Base-by-base conservation (phyloP, 208 protist genomes). In the Trypanosoma melophagium region DNA sequence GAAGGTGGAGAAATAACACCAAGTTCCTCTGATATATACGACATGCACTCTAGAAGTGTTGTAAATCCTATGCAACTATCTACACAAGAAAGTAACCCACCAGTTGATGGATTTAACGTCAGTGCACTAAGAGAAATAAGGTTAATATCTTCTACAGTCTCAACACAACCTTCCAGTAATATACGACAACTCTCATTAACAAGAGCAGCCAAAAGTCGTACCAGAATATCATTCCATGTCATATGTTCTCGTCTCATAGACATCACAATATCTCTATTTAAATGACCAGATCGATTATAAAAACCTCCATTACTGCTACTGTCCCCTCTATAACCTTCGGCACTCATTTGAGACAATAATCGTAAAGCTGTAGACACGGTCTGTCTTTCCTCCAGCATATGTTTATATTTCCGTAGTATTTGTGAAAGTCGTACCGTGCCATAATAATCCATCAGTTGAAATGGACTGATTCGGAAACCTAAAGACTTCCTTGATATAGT, bases 21-120 rank as follows among this genome's bases (percentile, higher is more conserved):
- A 19, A 59, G 38, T 8, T 44, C 25, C 16, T n/a, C 31, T 14
- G 65, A 64, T n/a, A 77, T 56, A 53, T 60, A 63, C 59, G 57
- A 19, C 57, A 77, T 71, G 10, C 49, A 60, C 21, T 44, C 24
- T 22, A 77, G 16, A 12, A 77, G 47, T 21, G 58, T 38, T 21
- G 38, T 1, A 38, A 66, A 50, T 9, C 74, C 66, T 16, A 78
- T 72, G 17, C 65, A 53, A 22, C 59, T 59, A 44, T 95, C 77
- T n/a, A 82, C 76, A 13, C 77, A 60, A 16, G 71, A 61, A 4
- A 95, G 57, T 16, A 93, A 44, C 31, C 89, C 89, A 2, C 89
- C 89, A 0, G 78, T 82, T 4, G 65, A 76, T 4, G 62, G 41
- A 42, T 75, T 57, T 51, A 95, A 53, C 0, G 74, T 70, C 12